Base-by-base conservation (phyloP, 2,329 filamentous ascomycete species). In the Arthrobotrys iridis region DNA sequence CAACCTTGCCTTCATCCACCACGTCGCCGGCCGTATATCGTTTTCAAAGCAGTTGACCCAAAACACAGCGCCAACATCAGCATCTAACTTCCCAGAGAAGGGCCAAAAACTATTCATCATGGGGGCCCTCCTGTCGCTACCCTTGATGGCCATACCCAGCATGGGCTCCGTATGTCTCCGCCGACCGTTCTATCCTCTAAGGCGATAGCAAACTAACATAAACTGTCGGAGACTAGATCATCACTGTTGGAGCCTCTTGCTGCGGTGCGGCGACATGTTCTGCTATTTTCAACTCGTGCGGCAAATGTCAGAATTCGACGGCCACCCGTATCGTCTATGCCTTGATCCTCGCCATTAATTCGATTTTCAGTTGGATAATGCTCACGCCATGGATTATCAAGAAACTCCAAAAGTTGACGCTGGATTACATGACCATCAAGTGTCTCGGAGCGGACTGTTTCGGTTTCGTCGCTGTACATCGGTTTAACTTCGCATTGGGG, bases 351-450 rank as follows among this genome's bases (percentile, higher is more conserved):
- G 89, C 99, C 78, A 84, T 98, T 83, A 99, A 99, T 86, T 97
- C 94, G 72, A 97, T 98, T 78, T 82, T 98, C 59, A 94, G 95
- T 35, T 99, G 95, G 95, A 92, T 99, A 79, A 97, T 98, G 93
- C 93, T 99, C 84, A 99, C 95, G 20, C 92, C 93, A 62, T 99
- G 95, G 95, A 95, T 95, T 33, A 92, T 99, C 81, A 92, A 97
- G 80, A 98, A 98, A 82, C 86, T 99, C 4, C 90, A 98, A 83
- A 89, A 96, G 78, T 86, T 98, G 64, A 95, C 93, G 10, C 87
- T 99, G 78, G 93, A 98, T 83, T 98, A 97, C 81, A 93, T 99
- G 85, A 93, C 93, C 80, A 96, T 99, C 81, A 90, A 91, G 80
- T 99, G 95, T 82, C 90, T 92, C 26, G 93, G 91, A 57, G 92